A percentile compares a stretch with the other conserved stretches of the same genome.
phyloP scores from a whole-genome alignment of 1,284 basidiomycete genomes.

The Agroathelia rolfsii region DNA sequence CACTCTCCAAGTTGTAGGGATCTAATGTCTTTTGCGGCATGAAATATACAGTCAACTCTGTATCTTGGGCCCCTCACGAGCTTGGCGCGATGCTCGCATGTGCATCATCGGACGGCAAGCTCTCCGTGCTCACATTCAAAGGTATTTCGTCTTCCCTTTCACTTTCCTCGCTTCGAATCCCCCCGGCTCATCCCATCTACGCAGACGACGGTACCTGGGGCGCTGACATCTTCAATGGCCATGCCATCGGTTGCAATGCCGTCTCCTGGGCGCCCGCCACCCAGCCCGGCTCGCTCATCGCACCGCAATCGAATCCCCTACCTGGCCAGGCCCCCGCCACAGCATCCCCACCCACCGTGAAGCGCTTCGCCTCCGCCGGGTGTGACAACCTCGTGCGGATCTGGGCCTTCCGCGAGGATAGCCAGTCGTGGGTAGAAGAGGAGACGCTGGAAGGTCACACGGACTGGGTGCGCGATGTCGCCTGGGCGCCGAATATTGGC shows the following conservation, averaged over 20 bases:
- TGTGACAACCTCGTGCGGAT: constrained; percentile 95
- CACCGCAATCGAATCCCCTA: constrained; percentile 37
- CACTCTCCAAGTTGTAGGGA: too few species aligned
- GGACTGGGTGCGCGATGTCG: constrained; percentile 97
- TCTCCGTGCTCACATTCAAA: constrained; percentile 96
- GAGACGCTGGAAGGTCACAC: constrained; percentile 84
- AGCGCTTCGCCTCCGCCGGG: constrained; percentile 90
- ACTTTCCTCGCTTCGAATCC: too few species aligned
- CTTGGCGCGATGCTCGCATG: constrained; percentile 95
- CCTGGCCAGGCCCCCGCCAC: constrained; percentile 33
- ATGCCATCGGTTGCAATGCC: constrained; percentile 94
- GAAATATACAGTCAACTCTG: constrained; percentile 72
- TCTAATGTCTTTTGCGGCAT: too few species aligned
- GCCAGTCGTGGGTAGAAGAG: constrained; percentile 81
- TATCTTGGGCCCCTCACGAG: constrained; percentile 97
- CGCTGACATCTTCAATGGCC: constrained; percentile 91
- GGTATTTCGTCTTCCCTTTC: constrained; percentile 42
- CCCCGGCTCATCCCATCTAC: too few species aligned
- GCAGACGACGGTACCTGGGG: constrained; percentile 94
- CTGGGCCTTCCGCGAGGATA: constrained; percentile 78
- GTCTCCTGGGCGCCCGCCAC: constrained; percentile 97
- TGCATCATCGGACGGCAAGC: constrained; percentile 96
- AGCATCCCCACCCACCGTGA: constrained; percentile 40
- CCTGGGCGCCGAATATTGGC: constrained; percentile 96
- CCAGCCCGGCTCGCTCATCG: constrained; percentile 75